phyloP scores from a whole-genome alignment of 1,139 yeast species.

The Neolecta irregularis region DNA sequence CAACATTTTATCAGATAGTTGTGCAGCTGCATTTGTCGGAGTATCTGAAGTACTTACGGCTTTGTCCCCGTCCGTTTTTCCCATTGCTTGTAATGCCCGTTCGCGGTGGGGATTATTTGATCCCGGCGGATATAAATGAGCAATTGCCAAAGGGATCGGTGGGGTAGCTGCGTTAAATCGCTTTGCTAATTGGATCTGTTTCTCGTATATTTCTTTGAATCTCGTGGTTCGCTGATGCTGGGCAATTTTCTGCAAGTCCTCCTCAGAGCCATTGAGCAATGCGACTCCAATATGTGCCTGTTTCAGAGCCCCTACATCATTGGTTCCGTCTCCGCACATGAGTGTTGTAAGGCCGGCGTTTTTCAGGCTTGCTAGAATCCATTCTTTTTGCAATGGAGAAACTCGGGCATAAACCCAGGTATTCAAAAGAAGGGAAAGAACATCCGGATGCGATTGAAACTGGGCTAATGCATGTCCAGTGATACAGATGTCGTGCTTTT shows the following conservation, averaged over 20 bases:
- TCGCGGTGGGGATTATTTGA: constrained; percentile 77
- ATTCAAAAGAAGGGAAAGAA: constrained; percentile 55
- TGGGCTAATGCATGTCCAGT: constrained; percentile 80
- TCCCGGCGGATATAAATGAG: constrained; percentile 94
- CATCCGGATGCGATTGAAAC: constrained; percentile 38
- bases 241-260: constrained; percentile 75
- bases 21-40: constrained; percentile 30
- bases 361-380: constrained; percentile 66
- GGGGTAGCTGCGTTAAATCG: constrained; percentile 78
- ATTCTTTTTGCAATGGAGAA: constrained; percentile 91
- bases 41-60: constrained; percentile 18
- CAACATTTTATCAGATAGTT: constrained; percentile 35
- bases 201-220: constrained; percentile 55
- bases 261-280: constrained; percentile 88
- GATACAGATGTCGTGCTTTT: constrained; percentile 69
- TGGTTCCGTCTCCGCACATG: constrained; percentile 99
- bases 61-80: constrained; percentile 29
- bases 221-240: constrained; percentile 62
- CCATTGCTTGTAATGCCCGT: constrained; percentile 71
- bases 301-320: constrained; percentile 97
- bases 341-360: constrained; percentile 82
- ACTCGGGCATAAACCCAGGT: constrained; percentile 98
- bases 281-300: constrained; percentile 99
- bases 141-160: constrained; percentile 73
- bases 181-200: constrained; percentile 61